Evolutionary conservation across 2,329 filamentous ascomycete species (phyloP).

Genomic region (Aureobasidium sp.): DNA sequence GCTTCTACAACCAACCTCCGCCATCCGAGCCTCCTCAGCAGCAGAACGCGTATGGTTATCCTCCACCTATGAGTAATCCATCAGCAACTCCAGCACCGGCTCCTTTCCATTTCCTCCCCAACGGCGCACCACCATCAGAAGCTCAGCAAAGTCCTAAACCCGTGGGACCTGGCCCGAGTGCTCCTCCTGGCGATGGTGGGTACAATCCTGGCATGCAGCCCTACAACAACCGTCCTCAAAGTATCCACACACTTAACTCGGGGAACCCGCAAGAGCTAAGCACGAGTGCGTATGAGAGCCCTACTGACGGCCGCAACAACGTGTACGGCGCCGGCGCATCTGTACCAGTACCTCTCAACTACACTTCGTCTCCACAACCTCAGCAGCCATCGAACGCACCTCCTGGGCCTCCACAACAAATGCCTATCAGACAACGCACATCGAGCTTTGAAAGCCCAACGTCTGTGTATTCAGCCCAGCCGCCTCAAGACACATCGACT

Average conservation of each 20-base stretch:
- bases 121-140: constrained; percentile 24
- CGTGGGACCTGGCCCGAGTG: constrained; percentile 19
- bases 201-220: constrained; percentile 14
- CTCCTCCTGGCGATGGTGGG: constrained; percentile 23
- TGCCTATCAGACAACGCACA: constrained; percentile 22
- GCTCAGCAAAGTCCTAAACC: constrained; percentile 20
- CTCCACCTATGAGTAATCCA: constrained; percentile 14
- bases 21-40: constrained; percentile 19
- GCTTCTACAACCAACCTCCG: constrained; percentile 16
- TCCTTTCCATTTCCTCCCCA: constrained; percentile 32
- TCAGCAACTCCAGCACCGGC: constrained; percentile 20
- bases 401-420: constrained; percentile 14
- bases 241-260: constrained; percentile 32
- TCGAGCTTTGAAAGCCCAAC: constrained; percentile 26
- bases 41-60: constrained; percentile 17
- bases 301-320: constrained; percentile 38
- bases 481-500: constrained; percentile 16
- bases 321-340: constrained; percentile 18
- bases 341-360: constrained; percentile 8
- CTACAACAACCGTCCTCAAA: constrained; percentile 32
- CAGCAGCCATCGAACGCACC: constrained; percentile 17
- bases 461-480: constrained; percentile 24
- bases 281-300: constrained; percentile 41
- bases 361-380: background rate
- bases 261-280: constrained; percentile 42